These are phyloP conservation scores for Ampelocalamus luodianensis DNA, from an alignment of 176 grass and related monocot species.

Conservation along the genomic window DNA sequence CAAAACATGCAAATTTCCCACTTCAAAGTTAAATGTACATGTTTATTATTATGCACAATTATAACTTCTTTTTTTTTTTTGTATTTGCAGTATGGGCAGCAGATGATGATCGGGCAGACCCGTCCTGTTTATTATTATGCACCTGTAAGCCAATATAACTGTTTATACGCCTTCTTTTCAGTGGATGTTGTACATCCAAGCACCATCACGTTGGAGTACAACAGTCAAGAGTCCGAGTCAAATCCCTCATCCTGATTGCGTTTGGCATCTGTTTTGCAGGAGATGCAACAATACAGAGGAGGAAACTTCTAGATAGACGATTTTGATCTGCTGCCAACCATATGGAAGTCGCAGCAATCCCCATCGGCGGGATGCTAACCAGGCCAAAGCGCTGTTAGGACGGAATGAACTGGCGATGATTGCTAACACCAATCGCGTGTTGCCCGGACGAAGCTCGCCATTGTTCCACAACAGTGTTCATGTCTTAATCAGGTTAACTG, in stretches of 20 bases:
- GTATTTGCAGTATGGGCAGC: conserved; percentile 69
- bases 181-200: background rate
- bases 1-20: background rate
- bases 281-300: conserved; percentile 65
- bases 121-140: conserved; percentile 71
- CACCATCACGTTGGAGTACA: background rate
- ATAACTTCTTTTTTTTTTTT: background rate
- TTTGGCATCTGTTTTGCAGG: conserved; percentile 32
- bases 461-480: conserved; percentile 26
- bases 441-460: conserved; percentile 30
- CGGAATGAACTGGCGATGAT: conserved; percentile 31
- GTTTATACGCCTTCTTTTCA: background rate
- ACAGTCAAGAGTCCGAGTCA: background rate
- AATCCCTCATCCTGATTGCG: background rate
- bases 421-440: conserved; percentile 25
- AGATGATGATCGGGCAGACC: conserved; percentile 67
- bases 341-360: conserved; percentile 6
- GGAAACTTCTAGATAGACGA: conserved; percentile 60
- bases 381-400: conserved; percentile 23
- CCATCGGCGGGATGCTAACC: conserved; percentile 33
- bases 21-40: background rate
- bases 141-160: conserved; percentile 48
- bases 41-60: background rate
- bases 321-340: conserved; percentile 33
- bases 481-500: conserved; percentile 37